Conservation (phyloP, 352 stramenopile genomes). For the Phytophthora pistaciae region DNA sequence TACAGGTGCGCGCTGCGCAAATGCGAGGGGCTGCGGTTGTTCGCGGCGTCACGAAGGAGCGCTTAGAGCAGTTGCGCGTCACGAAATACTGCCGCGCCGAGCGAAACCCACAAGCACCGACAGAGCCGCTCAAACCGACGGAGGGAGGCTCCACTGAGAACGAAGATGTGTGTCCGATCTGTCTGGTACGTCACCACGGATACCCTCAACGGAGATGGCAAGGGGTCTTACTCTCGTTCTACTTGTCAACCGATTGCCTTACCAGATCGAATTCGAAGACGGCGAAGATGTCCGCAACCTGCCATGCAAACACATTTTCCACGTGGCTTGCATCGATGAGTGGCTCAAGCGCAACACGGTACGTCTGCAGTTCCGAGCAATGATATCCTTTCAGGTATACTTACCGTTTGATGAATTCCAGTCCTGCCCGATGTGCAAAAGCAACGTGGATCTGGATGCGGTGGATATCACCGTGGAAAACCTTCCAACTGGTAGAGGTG, state of each 20-base stretch:
- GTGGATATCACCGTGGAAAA: constrained; percentile 54
- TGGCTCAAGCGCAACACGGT: constrained; percentile 91
- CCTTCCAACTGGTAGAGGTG: constrained; percentile 12
- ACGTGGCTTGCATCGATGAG: constrained; percentile 90
- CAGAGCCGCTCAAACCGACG: constrained; percentile 5
- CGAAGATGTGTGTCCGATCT: constrained; percentile 81
- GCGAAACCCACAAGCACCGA: constrained; percentile 29
- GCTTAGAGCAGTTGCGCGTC: constrained; percentile 68
- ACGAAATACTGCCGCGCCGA: constrained; percentile 68
- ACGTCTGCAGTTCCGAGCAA: constrained; percentile 22
- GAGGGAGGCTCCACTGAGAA: constrained; percentile 26
- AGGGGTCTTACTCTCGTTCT: constrained; percentile 4
- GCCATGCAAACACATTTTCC: constrained; percentile 90
- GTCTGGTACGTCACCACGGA: constrained; percentile 53
- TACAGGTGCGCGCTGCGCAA: constrained; percentile 60
- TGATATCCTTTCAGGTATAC: background rate
- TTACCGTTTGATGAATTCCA: constrained; percentile 21
- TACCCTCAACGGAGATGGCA: background rate
- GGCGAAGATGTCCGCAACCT: constrained; percentile 81
- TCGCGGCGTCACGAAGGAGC: constrained; percentile 66
- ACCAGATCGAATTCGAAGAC: constrained; percentile 80
- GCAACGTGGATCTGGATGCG: constrained; percentile 69
- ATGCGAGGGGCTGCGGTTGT: constrained; percentile 48
- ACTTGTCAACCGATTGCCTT: background rate
- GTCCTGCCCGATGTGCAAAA: constrained; percentile 88